phyloP scores from a whole-genome alignment of 2,329 filamentous ascomycete species.

The Colletotrichum aenigma region DNA sequence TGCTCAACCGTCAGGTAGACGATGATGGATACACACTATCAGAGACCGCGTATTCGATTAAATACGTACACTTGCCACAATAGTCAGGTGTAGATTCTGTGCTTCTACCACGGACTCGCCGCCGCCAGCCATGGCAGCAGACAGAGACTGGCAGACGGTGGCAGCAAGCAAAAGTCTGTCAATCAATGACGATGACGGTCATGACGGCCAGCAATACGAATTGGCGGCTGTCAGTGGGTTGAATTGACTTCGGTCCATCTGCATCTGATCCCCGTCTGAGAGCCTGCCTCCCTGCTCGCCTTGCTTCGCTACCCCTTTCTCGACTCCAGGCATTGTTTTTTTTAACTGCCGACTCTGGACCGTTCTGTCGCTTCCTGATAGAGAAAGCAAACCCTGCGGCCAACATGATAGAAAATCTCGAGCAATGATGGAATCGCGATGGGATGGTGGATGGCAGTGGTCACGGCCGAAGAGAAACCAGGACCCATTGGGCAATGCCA shows the following conservation, averaged over 20 bases:
- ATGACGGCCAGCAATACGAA: neutral
- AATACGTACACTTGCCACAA: neutral
- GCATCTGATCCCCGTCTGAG: neutral
- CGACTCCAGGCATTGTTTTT: neutral
- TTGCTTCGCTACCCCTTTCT: constrained; percentile 3
- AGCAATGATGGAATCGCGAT: constrained; percentile 1
- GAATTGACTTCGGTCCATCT: neutral
- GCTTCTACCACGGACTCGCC: neutral
- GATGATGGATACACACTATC: neutral
- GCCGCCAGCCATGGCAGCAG: neutral
- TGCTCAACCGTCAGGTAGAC: neutral
- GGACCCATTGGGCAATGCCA: neutral
- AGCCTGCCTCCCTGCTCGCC: neutral
- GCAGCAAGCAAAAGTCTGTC: neutral
- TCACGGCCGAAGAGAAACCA: neutral
- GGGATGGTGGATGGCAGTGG: neutral
- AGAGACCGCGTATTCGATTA: neutral
- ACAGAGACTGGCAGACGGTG: neutral
- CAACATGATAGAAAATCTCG: neutral
- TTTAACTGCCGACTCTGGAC: neutral
- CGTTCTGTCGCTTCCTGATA: neutral
- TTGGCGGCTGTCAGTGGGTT: constrained; percentile 4
- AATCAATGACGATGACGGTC: neutral
- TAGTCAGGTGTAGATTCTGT: neutral
- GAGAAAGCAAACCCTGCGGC: neutral